Evolutionary conservation across 768 basidiomycete species (phyloP).

Genomic region (button mushroom (Agaricus bisporus)): DNA sequence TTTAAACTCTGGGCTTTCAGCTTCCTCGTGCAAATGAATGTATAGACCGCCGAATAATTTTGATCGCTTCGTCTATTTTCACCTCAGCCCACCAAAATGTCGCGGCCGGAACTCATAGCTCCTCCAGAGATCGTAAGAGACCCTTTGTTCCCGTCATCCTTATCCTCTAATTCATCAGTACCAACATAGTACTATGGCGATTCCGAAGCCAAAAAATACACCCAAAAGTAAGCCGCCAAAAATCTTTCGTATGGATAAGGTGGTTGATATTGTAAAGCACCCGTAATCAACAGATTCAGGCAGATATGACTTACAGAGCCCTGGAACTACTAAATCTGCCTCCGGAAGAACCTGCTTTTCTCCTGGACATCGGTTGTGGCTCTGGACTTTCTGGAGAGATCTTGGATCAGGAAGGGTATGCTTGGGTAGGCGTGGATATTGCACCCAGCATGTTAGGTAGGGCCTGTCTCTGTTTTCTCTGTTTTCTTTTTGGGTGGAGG

Average conservation of each 20-base stretch:
- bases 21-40: not conserved
- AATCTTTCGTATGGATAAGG: conserved; percentile 1
- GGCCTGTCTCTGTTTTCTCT: conserved; percentile 16
- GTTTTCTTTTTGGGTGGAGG: not conserved
- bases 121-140: conserved; percentile 83
- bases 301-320: conserved; percentile 95
- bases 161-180: conserved; percentile 5
- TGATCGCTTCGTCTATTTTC: conserved; percentile 13
- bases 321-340: conserved; percentile 86
- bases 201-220: conserved; percentile 92
- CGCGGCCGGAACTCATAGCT: conserved; percentile 81
- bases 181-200: conserved; percentile 88
- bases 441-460: conserved; percentile 95
- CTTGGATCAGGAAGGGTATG: conserved; percentile 87
- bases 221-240: conserved; percentile 66
- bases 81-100: conserved; percentile 41
- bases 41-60: conserved; percentile 17
- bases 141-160: not conserved
- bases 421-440: conserved; percentile 93
- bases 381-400: conserved; percentile 97
- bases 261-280: conserved; percentile 45
- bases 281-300: conserved; percentile 94
- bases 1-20: not conserved
- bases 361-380: conserved; percentile 96
- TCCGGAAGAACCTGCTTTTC: conserved; percentile 69